A percentile compares a stretch with the other conserved stretches of the same genome.
phyloP scores from a whole-genome alignment of 2,329 filamentous ascomycete species.

The Aphanoascus verrucosus region DNA sequence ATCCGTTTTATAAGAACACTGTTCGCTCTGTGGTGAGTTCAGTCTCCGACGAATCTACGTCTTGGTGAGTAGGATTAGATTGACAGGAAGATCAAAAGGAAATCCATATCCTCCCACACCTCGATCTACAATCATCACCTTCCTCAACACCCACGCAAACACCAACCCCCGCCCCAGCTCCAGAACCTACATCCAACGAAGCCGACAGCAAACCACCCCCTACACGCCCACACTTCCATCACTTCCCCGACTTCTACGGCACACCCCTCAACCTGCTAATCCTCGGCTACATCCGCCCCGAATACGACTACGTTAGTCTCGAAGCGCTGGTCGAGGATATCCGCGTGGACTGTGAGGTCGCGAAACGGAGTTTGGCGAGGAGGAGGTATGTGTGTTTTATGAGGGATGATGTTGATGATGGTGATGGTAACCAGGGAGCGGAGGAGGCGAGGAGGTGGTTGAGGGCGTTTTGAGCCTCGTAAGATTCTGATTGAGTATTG shows the following conservation, averaged over 20 bases:
- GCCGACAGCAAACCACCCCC: neutral
- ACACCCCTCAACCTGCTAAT: conserved; percentile 68
- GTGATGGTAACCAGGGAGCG: conserved; percentile 18
- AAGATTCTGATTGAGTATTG: neutral
- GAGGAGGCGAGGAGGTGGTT: conserved; percentile 30
- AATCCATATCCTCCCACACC: conserved; percentile 75
- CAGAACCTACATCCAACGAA: neutral
- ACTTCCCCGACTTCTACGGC: conserved; percentile 68
- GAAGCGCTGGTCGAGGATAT: conserved; percentile 86
- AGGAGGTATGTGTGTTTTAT: conserved; percentile 45
- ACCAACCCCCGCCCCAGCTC: neutral
- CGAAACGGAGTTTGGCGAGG: conserved; percentile 59
- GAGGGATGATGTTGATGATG: conserved; percentile 22
- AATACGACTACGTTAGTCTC: conserved; percentile 74
- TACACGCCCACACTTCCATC: conserved; percentile 29
- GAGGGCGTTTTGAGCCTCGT: conserved; percentile 21
- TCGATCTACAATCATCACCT: conserved; percentile 39
- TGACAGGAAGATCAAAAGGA: conserved; percentile 38
- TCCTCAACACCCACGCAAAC: conserved; percentile 1
- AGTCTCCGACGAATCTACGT: no score
- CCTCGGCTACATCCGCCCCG: conserved; percentile 76
- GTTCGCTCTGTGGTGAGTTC: conserved; percentile 57
- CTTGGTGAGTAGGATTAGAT: neutral
- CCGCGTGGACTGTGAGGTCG: conserved; percentile 74
- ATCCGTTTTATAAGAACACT: conserved; percentile 92